These are phyloP conservation scores for Trypanosoma theileri DNA, from an alignment of 208 protist species.

Conservation along the genomic window DNA sequence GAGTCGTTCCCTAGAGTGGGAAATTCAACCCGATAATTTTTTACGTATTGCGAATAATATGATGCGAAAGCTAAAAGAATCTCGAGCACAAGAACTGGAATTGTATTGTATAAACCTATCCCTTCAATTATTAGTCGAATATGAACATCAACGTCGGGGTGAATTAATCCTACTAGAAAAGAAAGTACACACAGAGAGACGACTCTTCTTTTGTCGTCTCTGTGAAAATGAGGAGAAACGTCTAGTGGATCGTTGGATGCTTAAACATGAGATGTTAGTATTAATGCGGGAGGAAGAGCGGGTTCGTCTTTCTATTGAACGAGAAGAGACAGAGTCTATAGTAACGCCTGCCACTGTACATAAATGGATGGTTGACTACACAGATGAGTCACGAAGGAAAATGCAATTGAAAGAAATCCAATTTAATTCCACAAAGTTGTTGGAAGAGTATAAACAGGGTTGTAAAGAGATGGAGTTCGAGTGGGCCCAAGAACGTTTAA, in stretches of 20 bases:
- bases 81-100: background rate
- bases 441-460: slow-evolving; percentile 1
- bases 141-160: slow-evolving; percentile 14
- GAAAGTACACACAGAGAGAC: slow-evolving; percentile 6
- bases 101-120: background rate
- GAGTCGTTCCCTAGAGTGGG: background rate
- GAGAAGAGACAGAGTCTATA: background rate
- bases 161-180: slow-evolving; percentile 20
- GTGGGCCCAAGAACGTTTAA: background rate
- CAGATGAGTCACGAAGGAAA: background rate
- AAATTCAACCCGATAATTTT: slow-evolving; percentile 5
- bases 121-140: background rate
- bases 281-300: slow-evolving; percentile 8
- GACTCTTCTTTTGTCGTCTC: slow-evolving; percentile 1
- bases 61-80: background rate
- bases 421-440: background rate
- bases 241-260: slow-evolving; percentile 21
- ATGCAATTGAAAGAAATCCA: background rate
- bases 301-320: slow-evolving; percentile 5
- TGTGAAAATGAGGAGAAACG: background rate
- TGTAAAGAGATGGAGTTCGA: slow-evolving; percentile 1
- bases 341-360: slow-evolving; percentile 1
- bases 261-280: slow-evolving; percentile 9
- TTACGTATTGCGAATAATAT: background rate
- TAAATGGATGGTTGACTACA: slow-evolving; percentile 13